These are phyloP conservation scores for Solanum etuberosum DNA, from an alignment of 257 asterid species.

Conservation along the genomic window DNA sequence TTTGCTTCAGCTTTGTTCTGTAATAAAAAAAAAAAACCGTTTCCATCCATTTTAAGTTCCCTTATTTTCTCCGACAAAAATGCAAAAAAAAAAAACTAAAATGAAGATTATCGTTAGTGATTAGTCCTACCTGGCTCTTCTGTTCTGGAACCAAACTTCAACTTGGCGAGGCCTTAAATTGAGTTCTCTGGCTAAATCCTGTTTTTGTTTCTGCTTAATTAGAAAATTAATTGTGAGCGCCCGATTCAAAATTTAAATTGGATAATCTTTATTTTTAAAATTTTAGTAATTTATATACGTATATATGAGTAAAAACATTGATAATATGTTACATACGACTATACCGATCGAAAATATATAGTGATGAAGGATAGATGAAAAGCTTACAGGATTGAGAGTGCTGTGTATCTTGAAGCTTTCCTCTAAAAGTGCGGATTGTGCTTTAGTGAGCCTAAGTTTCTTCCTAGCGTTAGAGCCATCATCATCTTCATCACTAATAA, in stretches of 20 bases:
- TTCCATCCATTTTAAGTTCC: background rate
- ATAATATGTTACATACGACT: too few relatives aligned
- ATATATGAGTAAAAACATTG: too few relatives aligned
- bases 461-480: conserved; percentile 43
- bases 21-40: background rate
- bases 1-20: conserved; percentile 96
- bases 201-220: conserved; percentile 54
- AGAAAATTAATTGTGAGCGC: background rate
- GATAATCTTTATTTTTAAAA: too few relatives aligned
- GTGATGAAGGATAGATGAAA: background rate
- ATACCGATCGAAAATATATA: too few relatives aligned
- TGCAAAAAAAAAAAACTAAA: background rate
- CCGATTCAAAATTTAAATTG: too few relatives aligned
- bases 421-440: conserved; percentile 53
- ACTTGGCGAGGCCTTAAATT: conserved; percentile 74
- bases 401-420: conserved; percentile 50
- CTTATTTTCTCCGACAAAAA: background rate
- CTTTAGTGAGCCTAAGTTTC: conserved; percentile 49
- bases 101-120: background rate
- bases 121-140: conserved; percentile 57
- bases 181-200: conserved; percentile 49
- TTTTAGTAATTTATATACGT: too few relatives aligned
- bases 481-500: conserved; percentile 48
- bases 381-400: conserved; percentile 52
- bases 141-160: conserved; percentile 83